Evolutionary conservation across 2,329 filamentous ascomycete genomes (phyloP).

Genomic region (Cordyceps tenuipes): DNA sequence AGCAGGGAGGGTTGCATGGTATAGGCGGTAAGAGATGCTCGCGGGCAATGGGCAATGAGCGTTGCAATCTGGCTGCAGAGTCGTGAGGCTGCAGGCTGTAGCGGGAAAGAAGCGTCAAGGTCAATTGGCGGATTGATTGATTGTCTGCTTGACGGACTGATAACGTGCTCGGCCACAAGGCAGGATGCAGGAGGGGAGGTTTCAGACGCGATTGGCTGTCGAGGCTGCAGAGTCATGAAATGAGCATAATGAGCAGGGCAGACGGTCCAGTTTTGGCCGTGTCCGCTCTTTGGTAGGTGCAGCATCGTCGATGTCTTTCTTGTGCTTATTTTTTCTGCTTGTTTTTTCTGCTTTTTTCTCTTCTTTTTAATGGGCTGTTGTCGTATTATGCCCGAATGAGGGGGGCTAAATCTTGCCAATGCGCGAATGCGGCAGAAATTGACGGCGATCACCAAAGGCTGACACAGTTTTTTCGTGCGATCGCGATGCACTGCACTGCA

Average conservation of each 20-base stretch:
- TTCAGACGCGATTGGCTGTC: slow-evolving; percentile 7
- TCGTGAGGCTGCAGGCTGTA: background rate
- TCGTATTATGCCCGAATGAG: slow-evolving; percentile 2
- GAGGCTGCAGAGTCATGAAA: background rate
- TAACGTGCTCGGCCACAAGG: background rate
- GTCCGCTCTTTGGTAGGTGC: slow-evolving; percentile 3
- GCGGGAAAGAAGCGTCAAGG: background rate
- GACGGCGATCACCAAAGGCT: background rate
- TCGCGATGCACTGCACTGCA: background rate
- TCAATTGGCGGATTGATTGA: background rate
- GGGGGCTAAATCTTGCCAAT: background rate
- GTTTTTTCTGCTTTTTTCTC: too few species aligned
- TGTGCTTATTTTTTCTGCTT: background rate
- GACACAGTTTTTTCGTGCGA: background rate
- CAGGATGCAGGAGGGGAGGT: too few species aligned
- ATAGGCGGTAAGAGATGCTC: slow-evolving; percentile 1
- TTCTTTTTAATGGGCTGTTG: background rate
- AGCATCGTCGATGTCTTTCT: slow-evolving; percentile 10
- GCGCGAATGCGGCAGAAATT: background rate
- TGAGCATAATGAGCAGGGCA: background rate
- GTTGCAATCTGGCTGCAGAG: background rate
- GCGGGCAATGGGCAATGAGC: background rate
- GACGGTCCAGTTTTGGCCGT: slow-evolving; percentile 7
- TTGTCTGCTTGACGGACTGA: background rate
- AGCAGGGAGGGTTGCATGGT: slow-evolving; percentile 1